Base-by-base conservation (phyloP, 345 rosid species). In the Salix suchowensis region DNA sequence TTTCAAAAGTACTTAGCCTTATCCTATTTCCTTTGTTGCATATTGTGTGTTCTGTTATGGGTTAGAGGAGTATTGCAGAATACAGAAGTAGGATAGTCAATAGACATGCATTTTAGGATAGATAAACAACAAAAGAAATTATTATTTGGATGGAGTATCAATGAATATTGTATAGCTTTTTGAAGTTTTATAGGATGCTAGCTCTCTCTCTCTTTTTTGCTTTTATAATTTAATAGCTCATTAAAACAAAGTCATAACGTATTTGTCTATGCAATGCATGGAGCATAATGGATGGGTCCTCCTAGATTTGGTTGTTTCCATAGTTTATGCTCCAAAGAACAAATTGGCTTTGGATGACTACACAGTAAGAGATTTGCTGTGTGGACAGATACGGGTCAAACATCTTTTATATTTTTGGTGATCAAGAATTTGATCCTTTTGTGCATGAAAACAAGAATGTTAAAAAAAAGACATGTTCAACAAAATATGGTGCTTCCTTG, bases 311-410 rank as follows among this genome's bases (percentile, higher is more conserved):
- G 85, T 68, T 83, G 89, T 77, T 72, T 82, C 89, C 92, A 85
- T 87, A 85, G 90, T 86, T 86, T 74, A 74, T 84, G 91, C 94
- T 92, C 92, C 90, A 68, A 91, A 79, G 89, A 74, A 81, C 74
- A 64, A 74, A 74, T 79, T 92, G 94, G 93, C 91, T 89, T 91
- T 72, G 68, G 94, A 87, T 88, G 94, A 87, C 90, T 82, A 85
- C 91, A 88, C 83, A 80, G 82, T 80, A 58, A 65, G 80, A 89
- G 92, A 78, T 79, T 60, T 77, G 70, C 86, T 82, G 86, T 89
- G 92, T 89, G 91, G 96, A 90, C 91, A 88, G 91, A 89, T 88
- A 92, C 89, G 90, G 89, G 92, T 84, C 97, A 86, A 75, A 91
- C 85, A 91, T 85, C 46, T 61, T 62, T 60, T 32, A 68, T 30